Base-by-base conservation (phyloP, 108 stramenopile genomes). In the Cyclostephanos invisitatus region DNA sequence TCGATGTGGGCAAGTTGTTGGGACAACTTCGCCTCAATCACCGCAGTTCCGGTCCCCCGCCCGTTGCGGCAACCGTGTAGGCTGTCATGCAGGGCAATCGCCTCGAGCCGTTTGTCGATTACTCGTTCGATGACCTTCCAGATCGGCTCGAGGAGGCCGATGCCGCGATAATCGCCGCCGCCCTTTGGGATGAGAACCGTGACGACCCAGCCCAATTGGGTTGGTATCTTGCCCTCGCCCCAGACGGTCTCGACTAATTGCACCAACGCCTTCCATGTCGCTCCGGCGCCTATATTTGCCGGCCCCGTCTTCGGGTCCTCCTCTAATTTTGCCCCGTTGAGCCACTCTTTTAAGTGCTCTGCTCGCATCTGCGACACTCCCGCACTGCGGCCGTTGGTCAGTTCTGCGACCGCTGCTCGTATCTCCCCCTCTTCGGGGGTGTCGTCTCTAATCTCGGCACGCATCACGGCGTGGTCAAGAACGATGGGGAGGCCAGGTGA, bases 171-270 rank as follows among this genome's bases (percentile, higher is more conserved):
- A 25, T 44, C 51, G 27, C 67, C 67, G 21, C 67, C 62, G 21
- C 67, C 67, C 32, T 75, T 75, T 9, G 67, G 74, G 59, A 75
- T 32, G n/a, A 75, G 67, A 4, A 58, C 74, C 40, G 68, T n/a
- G n/a, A 62, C 29, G 5, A 48, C 14, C 74, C 66, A 67, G 4
- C 20, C n/a, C 9, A 68, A 6, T 44, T 57, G 17, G 14, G 20
- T 7, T 6, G 74, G 74, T 12, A 75, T n/a, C 46, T 68, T 56
- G 21, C 74, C 74, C 37, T 47, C 35, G 5, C 32, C 46, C 32
- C 50, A 75, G 18, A 49, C 21, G 11, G 27, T 7, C 27, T 75
- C 67, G n/a, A 68, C 35, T 5, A 73, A n/a, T 11, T n/a, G 14
- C 27, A 61, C 60, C 3, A 61, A 61, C 14, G 25, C 18, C 37